Conservation (phyloP, 1,284 basidiomycete species). For the Tetrapyrgos nigripes region DNA sequence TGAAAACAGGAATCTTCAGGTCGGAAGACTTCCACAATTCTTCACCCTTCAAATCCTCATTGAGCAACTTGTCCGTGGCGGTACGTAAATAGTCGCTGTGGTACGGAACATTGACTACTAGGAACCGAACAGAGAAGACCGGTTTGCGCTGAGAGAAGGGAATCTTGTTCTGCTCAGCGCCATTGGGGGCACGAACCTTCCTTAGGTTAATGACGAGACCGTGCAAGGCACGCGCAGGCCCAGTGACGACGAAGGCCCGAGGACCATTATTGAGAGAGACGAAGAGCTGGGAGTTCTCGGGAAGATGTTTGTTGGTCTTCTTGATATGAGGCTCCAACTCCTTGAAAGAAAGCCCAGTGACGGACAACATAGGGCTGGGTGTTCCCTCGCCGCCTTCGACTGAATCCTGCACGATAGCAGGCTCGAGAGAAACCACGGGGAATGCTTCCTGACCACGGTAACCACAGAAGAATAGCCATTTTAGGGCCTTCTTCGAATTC, state of each 20-base stretch:
- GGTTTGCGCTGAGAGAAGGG: conserved; percentile 96
- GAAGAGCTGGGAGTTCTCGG: conserved; percentile 78
- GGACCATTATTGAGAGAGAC: conserved; percentile 95
- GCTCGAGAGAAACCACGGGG: conserved; percentile 93
- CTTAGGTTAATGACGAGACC: conserved; percentile 92
- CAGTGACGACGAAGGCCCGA: conserved; percentile 92
- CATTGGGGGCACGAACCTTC: conserved; percentile 87
- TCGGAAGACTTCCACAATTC: conserved; percentile 84
- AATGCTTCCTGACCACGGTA: conserved; percentile 94
- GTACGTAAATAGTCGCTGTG: conserved; percentile 89
- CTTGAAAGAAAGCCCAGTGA: conserved; percentile 83
- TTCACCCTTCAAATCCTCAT: conserved; percentile 78
- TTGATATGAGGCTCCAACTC: conserved; percentile 85
- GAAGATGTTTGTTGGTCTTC: conserved; percentile 89
- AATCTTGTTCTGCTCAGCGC: conserved; percentile 92
- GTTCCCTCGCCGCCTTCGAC: conserved; percentile 93
- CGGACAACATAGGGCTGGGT: conserved; percentile 93
- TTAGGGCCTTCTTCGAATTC: conserved; percentile 86
- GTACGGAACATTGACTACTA: conserved; percentile 95
- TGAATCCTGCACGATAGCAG: conserved; percentile 86
- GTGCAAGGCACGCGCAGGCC: conserved; percentile 90
- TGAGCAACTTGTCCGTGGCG: conserved; percentile 77
- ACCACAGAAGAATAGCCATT: conserved; percentile 94
- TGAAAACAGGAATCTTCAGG: conserved; percentile 86
- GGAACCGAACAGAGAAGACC: conserved; percentile 92